Evolutionary conservation across 352 stramenopile species (phyloP).

Genomic region (Blastocystis sp.): DNA sequence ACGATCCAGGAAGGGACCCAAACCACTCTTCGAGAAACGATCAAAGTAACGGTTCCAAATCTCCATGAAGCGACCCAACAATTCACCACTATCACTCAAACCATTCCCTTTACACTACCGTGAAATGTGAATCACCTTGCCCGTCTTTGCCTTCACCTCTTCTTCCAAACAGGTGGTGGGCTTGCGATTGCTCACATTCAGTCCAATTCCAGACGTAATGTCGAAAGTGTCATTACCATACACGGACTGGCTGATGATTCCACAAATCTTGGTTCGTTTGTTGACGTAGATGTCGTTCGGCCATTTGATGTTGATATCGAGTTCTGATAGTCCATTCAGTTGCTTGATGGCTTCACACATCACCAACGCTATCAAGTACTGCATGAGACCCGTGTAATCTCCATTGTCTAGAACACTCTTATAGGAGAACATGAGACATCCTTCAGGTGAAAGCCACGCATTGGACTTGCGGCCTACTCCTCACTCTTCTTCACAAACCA

Average conservation of each 20-base stretch:
- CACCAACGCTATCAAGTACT: conserved; percentile 53
- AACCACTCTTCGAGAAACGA: conserved; percentile 23
- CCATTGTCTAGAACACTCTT: conserved; percentile 47
- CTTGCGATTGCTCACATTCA: conserved; percentile 68
- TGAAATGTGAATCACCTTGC: conserved; percentile 1
- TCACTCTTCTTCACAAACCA: neutral
- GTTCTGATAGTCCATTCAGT: conserved; percentile 2
- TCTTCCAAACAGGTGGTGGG: conserved; percentile 69
- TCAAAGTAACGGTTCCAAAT: conserved; percentile 39
- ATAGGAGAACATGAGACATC: conserved; percentile 65
- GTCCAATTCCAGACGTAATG: conserved; percentile 70
- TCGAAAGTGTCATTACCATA: conserved; percentile 50
- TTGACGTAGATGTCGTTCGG: conserved; percentile 72
- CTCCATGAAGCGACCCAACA: conserved; percentile 53
- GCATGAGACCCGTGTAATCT: conserved; percentile 42
- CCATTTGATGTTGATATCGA: conserved; percentile 72
- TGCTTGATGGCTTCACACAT: conserved; percentile 52
- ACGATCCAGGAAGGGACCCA: conserved; percentile 9
- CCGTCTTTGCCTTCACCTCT: conserved; percentile 25
- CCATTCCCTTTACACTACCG: neutral
- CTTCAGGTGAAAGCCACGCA: conserved; percentile 40
- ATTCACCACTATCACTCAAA: conserved; percentile 15
- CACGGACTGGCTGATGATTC: conserved; percentile 72
- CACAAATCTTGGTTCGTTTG: conserved; percentile 70
- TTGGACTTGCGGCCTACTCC: conserved; percentile 23